A percentile compares a stretch with the other conserved stretches of the same genome.
Evolutionary conservation across 2,329 filamentous ascomycete species (phyloP).

Genomic region (Sclerotinia subarctica): DNA sequence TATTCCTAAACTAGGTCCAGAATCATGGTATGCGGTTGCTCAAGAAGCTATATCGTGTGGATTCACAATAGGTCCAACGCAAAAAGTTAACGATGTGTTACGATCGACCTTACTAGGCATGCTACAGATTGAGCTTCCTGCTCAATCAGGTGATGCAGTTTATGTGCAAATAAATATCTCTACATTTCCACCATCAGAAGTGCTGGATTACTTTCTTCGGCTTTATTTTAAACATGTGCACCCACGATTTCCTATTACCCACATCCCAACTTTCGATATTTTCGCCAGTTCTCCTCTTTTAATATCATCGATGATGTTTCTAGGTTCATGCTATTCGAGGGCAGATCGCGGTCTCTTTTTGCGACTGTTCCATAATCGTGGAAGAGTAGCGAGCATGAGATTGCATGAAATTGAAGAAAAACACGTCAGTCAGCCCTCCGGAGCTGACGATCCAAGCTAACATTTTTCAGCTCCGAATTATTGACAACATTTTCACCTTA

Average conservation of each 20-base stretch:
- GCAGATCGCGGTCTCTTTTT: conserved; percentile 33
- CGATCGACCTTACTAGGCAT: conserved; percentile 26
- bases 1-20: conserved; percentile 27
- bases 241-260: conserved; percentile 33
- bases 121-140: conserved; percentile 17
- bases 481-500: conserved; percentile 35
- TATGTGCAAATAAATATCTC: conserved; percentile 28
- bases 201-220: conserved; percentile 34
- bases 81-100: conserved; percentile 27
- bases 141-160: conserved; percentile 11
- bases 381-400: conserved; percentile 27
- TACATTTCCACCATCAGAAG: conserved; percentile 33
- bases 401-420: conserved; percentile 32
- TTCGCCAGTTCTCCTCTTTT: conserved; percentile 31
- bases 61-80: conserved; percentile 25
- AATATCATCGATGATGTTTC: conserved; percentile 35
- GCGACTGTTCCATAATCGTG: conserved; percentile 34
- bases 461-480: conserved; percentile 26
- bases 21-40: conserved; percentile 34
- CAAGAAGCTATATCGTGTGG: conserved; percentile 31
- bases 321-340: conserved; percentile 34
- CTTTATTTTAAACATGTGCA: conserved; percentile 35
- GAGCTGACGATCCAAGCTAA: conserved; percentile 18
- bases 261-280: conserved; percentile 35
- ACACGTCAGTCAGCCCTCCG: conserved; percentile 26